Base-by-base conservation (phyloP, 176 grass and related monocot genomes). In the Ampelocalamus luodianensis region DNA sequence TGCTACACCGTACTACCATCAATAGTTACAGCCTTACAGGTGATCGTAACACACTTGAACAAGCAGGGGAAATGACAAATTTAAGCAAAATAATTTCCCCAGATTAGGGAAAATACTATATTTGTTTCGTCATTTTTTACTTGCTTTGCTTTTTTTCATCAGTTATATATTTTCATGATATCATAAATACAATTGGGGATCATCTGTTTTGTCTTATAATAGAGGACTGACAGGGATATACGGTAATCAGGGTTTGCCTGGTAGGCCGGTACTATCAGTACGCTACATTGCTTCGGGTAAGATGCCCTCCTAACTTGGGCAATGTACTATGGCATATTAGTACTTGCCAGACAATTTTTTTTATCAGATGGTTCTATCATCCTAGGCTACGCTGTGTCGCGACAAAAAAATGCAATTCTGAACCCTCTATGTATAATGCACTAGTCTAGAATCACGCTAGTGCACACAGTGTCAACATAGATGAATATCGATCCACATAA, bases 1-100 rank as follows among this genome's bases (percentile, higher is more conserved):
- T 74, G 37, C 3, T 36, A 13, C 44, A 14, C 12, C 24, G 49
- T 14, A 22, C 20, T 51, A 50, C 8, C 29, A 45, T 42, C 13
- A 63, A 66, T 43, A 26, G 24, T n/a, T 49, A 76, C n/a, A n/a
- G n/a, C n/a, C n/a, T n/a, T n/a, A n/a, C 22, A 55, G 65, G 73
- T 32, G 67, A 49, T 62, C 15, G 6, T 40, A 14, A 62, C 40
- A 64, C 14, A 62, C 68, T 45, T 61, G 22, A 14, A 59, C 11
- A 59, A 39, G 6, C 11, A 42, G 53, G 32, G 32, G 6, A 58
- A 22, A 39, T 39, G 20, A 10, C 17, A 72, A 50, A 71, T 24
- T 16, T 14, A 48, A 72, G 43, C 15, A 53, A 36, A 10, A 20
- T 29, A 27, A 20, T 53, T 16, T 53, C 24, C 15, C 32, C 48